These are phyloP conservation scores for Spiraea crenata DNA, from an alignment of 331 rosid genomes.

Conservation along the genomic window DNA sequence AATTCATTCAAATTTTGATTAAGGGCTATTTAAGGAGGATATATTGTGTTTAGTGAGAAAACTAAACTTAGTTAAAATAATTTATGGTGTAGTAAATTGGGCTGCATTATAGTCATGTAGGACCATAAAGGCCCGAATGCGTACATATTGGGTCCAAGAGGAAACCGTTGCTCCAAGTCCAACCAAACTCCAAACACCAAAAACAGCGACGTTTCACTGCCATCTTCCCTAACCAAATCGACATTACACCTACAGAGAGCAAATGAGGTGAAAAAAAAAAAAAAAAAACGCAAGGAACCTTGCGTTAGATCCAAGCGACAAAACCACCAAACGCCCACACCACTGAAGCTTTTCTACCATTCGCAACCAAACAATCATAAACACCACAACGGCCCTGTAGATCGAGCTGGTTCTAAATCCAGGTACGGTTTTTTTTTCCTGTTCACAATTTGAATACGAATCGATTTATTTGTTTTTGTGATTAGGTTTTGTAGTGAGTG, in stretches of 20 bases:
- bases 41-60: too few species aligned
- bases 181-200: background rate
- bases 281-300: conserved; percentile 9
- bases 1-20: too few species aligned
- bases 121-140: background rate
- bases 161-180: background rate
- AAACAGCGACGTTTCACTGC: background rate
- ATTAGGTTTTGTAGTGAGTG: background rate
- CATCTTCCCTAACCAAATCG: background rate
- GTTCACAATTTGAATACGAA: background rate
- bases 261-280: background rate
- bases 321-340: background rate
- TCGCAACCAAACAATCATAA: background rate
- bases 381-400: background rate
- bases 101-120: too few species aligned
- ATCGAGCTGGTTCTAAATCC: conserved; percentile 9
- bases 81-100: too few species aligned
- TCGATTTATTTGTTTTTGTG: background rate
- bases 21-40: too few species aligned
- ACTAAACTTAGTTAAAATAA: too few species aligned
- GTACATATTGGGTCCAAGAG: background rate
- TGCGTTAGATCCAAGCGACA: conserved; percentile 44
- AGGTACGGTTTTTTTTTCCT: conserved; percentile 13
- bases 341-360: conserved; percentile 19
- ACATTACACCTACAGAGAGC: conserved; percentile 17